Percentiles rank a stretch among this genome's conserved stretches.
Evolutionary conservation across 2,329 filamentous ascomycete genomes (phyloP).

Genomic region (Pseudovirgaria hyperparasitica): DNA sequence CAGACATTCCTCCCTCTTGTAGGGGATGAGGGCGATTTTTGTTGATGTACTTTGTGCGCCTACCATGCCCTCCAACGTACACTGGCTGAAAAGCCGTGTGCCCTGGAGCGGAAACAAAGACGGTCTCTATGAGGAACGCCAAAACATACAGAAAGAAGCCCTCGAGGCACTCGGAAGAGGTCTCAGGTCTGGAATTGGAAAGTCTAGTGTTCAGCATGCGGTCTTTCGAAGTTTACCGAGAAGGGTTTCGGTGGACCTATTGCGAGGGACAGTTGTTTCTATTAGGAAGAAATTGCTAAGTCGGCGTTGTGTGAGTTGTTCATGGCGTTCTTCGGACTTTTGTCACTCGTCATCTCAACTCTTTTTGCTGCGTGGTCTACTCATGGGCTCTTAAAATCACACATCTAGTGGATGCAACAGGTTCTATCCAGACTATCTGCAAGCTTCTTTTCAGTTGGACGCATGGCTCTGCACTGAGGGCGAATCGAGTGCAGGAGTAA

Average conservation of each 20-base stretch:
- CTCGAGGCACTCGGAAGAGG: slow-evolving; percentile 11
- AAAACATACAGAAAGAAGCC: slow-evolving; percentile 58
- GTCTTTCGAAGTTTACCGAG: background rate
- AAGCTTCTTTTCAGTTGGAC: background rate
- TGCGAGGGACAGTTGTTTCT: slow-evolving; percentile 2
- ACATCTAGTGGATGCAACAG: background rate
- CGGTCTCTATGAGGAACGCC: slow-evolving; percentile 81
- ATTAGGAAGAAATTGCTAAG: background rate
- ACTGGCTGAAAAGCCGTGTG: slow-evolving; percentile 10
- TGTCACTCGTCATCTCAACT: no score
- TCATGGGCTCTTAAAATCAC: no score
- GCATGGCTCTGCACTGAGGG: background rate
- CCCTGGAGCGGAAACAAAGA: slow-evolving; percentile 81
- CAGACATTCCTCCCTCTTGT: slow-evolving; percentile 16
- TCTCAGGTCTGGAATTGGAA: no score
- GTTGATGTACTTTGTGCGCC: slow-evolving; percentile 89
- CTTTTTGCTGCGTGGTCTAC: no score
- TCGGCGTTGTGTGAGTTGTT: background rate
- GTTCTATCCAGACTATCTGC: background rate
- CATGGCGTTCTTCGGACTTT: background rate
- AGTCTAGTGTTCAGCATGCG: background rate
- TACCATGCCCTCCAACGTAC: slow-evolving; percentile 49
- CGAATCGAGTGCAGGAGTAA: slow-evolving; percentile 2
- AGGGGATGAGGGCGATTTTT: slow-evolving; percentile 66
- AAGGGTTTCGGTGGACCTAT: slow-evolving; percentile 1